These are phyloP conservation scores for Ganoderma lucidum DNA, from an alignment of 1,284 basidiomycete species.

Conservation along the genomic window DNA sequence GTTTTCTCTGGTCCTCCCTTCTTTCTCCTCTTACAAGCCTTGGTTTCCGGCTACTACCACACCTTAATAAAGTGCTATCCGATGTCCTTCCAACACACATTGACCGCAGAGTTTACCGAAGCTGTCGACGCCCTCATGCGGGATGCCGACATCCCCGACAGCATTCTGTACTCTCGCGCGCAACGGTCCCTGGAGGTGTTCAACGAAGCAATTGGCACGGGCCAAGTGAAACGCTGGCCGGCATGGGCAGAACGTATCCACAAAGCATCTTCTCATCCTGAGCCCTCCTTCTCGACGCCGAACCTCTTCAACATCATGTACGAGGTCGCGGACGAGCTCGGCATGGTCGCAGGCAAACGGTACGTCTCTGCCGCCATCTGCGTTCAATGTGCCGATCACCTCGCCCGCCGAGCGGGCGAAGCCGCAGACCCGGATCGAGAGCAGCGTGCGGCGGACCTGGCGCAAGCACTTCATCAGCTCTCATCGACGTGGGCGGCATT, in stretches of 20 bases:
- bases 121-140: neutral
- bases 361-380: conserved; percentile 1
- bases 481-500: neutral
- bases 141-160: neutral
- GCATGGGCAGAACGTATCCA: neutral
- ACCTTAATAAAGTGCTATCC: too few species aligned
- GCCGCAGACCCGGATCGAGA: neutral
- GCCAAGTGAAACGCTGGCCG: neutral
- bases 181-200: neutral
- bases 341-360: neutral
- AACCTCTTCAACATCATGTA: neutral
- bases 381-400: neutral
- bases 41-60: too few species aligned
- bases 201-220: neutral
- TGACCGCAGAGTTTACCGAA: neutral
- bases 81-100: neutral
- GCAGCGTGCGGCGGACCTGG: neutral
- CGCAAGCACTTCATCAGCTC: neutral
- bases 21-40: too few species aligned
- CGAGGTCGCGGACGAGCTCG: neutral
- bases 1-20: too few species aligned
- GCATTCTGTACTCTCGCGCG: neutral
- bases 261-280: neutral
- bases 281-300: neutral
- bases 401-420: too few species aligned